Evolutionary conservation across 768 basidiomycete species (phyloP), one percentile per base, ranked within the genome.

Genomic region (Lactarius psammicola): DNA sequence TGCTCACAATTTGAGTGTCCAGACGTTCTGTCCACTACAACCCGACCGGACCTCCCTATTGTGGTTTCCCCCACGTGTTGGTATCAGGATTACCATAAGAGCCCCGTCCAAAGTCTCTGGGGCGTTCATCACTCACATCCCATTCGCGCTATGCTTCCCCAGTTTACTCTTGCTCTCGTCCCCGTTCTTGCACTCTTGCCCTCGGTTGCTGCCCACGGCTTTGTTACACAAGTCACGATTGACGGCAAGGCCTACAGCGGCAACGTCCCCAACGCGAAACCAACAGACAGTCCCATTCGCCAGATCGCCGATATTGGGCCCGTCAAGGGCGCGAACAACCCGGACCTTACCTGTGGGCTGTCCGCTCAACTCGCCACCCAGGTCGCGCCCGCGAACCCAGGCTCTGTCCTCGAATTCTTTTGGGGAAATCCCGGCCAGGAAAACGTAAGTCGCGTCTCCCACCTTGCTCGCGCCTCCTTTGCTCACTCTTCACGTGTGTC

Each of bases 341-440:
- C 81, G 3, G 76, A 75, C 49, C 30, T 87, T 5, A 87, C 82
- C 72, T 90, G 88, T 66, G 89, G 88, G 8, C 75, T 76, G n/a
- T 72, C 79, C 23, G 82, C 85, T 1, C 74, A 77, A 44, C 72
- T 77, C 0, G 87, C 85, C 1, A 57, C 78, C 4, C 74, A 80
- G 54, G 78, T 84, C 46, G 85, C 79, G 1, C 68, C 79, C 36
- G 87, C 81, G n/a, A 85, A 85, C 55, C 85, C 88, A 2, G 87
- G 86, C 13, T 83, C 82, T 70, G 57, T 60, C 0, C 46, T 89
- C 6, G 72, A 76, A 4, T 84, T 88, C 68, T 72, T 76, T 57
- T 89, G 88, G 88, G 69, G 68, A 34, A 81, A 76, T 57, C 82
- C 79, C 2, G 78, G 78, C 71, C 38, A 36, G n/a, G 30, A 20